Evolutionary conservation across 495 filamentous ascomycete genomes (phyloP), one percentile per base, ranked within the genome.

Genomic region (Jackrogersella minutella): DNA sequence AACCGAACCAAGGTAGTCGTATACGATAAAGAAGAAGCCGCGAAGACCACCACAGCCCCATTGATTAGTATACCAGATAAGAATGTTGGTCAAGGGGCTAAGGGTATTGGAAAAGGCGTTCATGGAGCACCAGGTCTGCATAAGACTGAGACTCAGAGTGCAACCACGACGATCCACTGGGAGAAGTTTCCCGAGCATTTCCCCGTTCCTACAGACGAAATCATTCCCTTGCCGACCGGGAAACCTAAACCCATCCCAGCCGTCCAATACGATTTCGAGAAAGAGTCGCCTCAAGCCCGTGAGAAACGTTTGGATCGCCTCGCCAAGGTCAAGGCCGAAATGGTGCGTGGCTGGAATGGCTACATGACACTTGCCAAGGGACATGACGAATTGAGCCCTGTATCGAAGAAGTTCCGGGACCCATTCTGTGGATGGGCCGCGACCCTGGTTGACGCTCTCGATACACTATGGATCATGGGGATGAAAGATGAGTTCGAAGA

Each of bases 391-490:
- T 74, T 97, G 26, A 82, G 78, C 22, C 95, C 94, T 1, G 77
- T 93, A 3, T 84, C 82, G 40, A 86, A 86, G 9, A 77, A 75
- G 30, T 84, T 79, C 30, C 79, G 82, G 0, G 83, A 98, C 70
- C 91, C 93, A 0, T 99, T 99, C 71, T 93, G 89, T 73, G 92
- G 91, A 19, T 99, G 95, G 95, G 95, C 90, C 17, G 95, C 95
- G 3, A 97, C 95, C 1, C 73, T 99, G 60, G 93, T 99, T 3
- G 95, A 99, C 79, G 77, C 89, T n/a, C 79, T 99, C 34, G 95
- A 99, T 75, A 96, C 93, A 0, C 79, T 99, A 13, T 98, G 93
- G 93, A 95, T 99, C 59, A 97, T 97, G 93, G 93, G 87, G 6
- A 70, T 98, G 75, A 87, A 91, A 74, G 82, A 91, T 5, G 93